Conservation (phyloP, 805 yeast species). For the Yarrowia sp. region DNA sequence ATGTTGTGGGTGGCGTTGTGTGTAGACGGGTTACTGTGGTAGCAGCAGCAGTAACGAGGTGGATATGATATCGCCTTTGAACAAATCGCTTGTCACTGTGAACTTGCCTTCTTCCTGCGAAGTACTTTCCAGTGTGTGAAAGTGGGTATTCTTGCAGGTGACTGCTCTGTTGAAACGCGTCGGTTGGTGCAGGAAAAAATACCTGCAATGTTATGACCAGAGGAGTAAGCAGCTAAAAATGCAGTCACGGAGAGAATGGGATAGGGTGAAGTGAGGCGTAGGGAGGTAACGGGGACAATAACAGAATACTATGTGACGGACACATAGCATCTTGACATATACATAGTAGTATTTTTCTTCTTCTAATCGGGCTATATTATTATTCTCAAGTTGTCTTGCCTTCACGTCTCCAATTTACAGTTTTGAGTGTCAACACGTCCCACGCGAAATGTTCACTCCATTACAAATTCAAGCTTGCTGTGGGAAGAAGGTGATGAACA, state of each 20-base stretch:
- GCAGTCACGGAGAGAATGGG: neutral
- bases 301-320: too few relatives aligned
- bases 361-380: too few relatives aligned
- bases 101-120: neutral
- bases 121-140: neutral
- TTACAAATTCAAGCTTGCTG: neutral
- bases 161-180: neutral
- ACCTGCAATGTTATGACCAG: slow-evolving; percentile 8
- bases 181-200: neutral
- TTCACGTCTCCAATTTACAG: neutral
- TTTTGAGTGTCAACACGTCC: slow-evolving; percentile 7
- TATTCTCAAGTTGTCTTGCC: neutral
- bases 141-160: neutral
- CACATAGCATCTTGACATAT: too few relatives aligned
- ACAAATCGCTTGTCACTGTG: neutral
- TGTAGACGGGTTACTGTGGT: too few relatives aligned
- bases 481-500: too few relatives aligned
- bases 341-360: too few relatives aligned
- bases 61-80: neutral
- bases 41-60: too few relatives aligned
- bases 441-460: neutral
- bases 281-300: too few relatives aligned
- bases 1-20: neutral
- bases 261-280: too few relatives aligned
- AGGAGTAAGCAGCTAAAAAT: neutral